Evolutionary conservation across 2,329 filamentous ascomycete genomes (phyloP).

Genomic region (Monilinia vaccinii-corymbosi): DNA sequence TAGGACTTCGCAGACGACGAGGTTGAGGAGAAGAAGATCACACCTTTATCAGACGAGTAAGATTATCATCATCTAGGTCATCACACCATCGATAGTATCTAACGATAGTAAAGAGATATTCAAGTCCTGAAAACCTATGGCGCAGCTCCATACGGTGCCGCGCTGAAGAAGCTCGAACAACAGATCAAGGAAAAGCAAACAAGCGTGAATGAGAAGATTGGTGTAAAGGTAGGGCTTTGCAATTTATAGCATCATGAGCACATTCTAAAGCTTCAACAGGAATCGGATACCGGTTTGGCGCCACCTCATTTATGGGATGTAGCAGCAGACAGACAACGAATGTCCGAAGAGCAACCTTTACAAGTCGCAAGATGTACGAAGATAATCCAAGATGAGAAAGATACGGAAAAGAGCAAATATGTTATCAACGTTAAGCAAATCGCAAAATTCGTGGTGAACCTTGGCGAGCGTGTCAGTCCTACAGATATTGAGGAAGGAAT

Average conservation of each 20-base stretch:
- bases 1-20: constrained; percentile 78
- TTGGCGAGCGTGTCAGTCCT: constrained; percentile 91
- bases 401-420: constrained; percentile 98
- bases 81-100: constrained; percentile 18
- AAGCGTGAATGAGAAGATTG: constrained; percentile 98
- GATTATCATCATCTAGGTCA: constrained; percentile 32
- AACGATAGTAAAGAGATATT: constrained; percentile 66
- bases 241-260: neutral
- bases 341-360: constrained; percentile 95
- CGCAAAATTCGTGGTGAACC: constrained; percentile 96
- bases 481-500: constrained; percentile 99
- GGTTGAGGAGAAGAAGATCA: constrained; percentile 99
- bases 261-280: constrained; percentile 40
- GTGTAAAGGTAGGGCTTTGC: constrained; percentile 52
- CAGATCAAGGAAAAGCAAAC: constrained; percentile 99
- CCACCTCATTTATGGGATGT: constrained; percentile 99
- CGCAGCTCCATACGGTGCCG: constrained; percentile 86
- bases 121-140: constrained; percentile 99
- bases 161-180: constrained; percentile 95
- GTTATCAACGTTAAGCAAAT: constrained; percentile 99
- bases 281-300: constrained; percentile 96
- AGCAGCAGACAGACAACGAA: constrained; percentile 93
- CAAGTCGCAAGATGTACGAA: constrained; percentile 98
- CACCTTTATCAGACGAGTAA: constrained; percentile 91
- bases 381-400: constrained; percentile 95